These are phyloP conservation scores for Draba incana DNA, from an alignment of 345 rosid species.

Conservation along the genomic window DNA sequence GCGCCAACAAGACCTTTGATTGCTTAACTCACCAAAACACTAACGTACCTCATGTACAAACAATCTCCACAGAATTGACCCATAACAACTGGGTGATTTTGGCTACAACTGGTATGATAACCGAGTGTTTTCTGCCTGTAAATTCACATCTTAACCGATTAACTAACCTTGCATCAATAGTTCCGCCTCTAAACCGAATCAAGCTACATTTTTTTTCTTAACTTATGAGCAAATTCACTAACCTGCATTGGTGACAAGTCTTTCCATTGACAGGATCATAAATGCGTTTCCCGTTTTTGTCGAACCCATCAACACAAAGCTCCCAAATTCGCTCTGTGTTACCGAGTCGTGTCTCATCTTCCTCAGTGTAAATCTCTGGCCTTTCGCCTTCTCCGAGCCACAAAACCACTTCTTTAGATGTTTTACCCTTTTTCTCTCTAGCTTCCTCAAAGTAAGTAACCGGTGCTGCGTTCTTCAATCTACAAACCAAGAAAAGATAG, in stretches of 20 bases:
- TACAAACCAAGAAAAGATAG: slow-evolving; percentile 35
- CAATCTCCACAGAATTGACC: slow-evolving; percentile 99
- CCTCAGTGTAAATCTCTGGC: slow-evolving; percentile 79
- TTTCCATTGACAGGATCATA: slow-evolving; percentile 82
- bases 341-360: slow-evolving; percentile 74
- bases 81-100: slow-evolving; percentile 55
- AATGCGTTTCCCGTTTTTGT: slow-evolving; percentile 64
- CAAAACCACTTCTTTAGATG: slow-evolving; percentile 13
- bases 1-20: no score
- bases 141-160: background rate
- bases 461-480: slow-evolving; percentile 70
- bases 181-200: background rate
- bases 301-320: slow-evolving; percentile 79
- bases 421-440: slow-evolving; percentile 42
- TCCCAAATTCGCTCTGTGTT: slow-evolving; percentile 77
- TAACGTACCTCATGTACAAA: slow-evolving; percentile 75
- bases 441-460: slow-evolving; percentile 57
- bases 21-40: no score
- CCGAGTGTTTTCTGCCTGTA: slow-evolving; percentile 97
- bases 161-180: background rate
- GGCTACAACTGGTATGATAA: slow-evolving; percentile 67
- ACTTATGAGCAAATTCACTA: background rate
- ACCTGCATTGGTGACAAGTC: slow-evolving; percentile 98
- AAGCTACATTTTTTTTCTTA: no score
- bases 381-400: slow-evolving; percentile 54